Base-by-base conservation (phyloP, 2,329 filamentous ascomycete genomes). In the Xylaria sp. region DNA sequence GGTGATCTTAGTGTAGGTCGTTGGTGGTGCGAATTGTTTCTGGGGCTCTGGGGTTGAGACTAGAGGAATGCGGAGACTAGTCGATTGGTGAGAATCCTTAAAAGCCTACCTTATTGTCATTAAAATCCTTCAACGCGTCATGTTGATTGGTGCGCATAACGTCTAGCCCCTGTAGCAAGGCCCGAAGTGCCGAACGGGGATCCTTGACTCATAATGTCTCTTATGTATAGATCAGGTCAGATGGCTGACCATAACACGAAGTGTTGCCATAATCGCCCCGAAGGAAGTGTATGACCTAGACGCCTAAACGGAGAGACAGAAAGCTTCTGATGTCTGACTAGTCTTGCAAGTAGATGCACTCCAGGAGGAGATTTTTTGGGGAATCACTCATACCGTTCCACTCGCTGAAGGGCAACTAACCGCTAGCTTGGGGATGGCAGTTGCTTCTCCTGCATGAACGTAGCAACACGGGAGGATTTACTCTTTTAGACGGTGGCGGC, bases 101-200 rank as follows among this genome's bases (percentile, higher is more conserved):
- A 15, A 46, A 17, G 17, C 35, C 19, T 44, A 43, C 35, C 21
- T 31, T 27, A n/a, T 43, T 33, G 59, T 54, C 54, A 33, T 49
- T 11, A 13, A n/a, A 37, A 17, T 44, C 25, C 37, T 11, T 23
- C 31, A 9, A 2, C 19, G 8, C 27, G 5, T 13, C 13, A 5
- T 33, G 31, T 49, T 64, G 35, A 64, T 64, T 64, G 54, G 62
- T 47, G 62, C 62, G 62, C 58, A 55, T 64, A 63, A 19, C 15
- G 13, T 21, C 17, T 38, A 27, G 15, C 19, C 15, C 43, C 23
- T 25, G 11, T 17, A 43, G 21, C 37, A 52, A 38, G 23, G 7
- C 21, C 59, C 31, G 13, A 54, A 58, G 37, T 62, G 35, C 54
- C 53, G 47, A 41, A 52, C 31, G 4, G 11, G 21, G 40, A 19